Evolutionary conservation across 139 green algal species (phyloP), one percentile per base, ranked within the genome.

Genomic region (Axilococcus clingmanii): DNA sequence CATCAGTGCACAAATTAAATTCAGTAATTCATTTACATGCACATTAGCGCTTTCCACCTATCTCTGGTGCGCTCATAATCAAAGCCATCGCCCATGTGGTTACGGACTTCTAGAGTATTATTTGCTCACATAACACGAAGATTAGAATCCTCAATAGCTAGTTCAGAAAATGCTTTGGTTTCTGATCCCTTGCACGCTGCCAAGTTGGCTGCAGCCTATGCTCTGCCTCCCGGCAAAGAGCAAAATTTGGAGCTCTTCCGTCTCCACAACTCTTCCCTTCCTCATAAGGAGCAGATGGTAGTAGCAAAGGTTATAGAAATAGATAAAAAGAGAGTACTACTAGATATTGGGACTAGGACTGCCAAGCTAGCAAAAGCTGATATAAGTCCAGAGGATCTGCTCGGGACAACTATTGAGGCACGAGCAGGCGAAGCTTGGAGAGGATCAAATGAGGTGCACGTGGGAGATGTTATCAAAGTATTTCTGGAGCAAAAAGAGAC

Each of bases 381-480:
- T 15, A 25, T 66, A 16, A 45, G 34, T 0, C 49, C 56, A 14
- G 63, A 66, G 9, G 57, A 40, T 40, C 34, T 72, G 12, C 28
- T 72, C 3, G 55, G 33, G 24, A 31, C 16, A 15, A 27, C 11
- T 4, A 16, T 4, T 14, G 36, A 28, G 17, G 7, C 52, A 34
- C 25, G 28, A 17, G 37, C 20, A 2, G 52, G 31, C 20, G 54
- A 40, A 17, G 17, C 49, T 32, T 3, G 4, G 7, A 16, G 0
- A 20, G 3, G 3, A 4, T 4, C 59, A 52, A 49, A 49, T 17
- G 44, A 58, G 42, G 40, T 67, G 24, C 42, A 36, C n/a, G 48
- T 32, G 31, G 63, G 63, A 14, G 63, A 72, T 31, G 43, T 59
- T 14, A 29, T 72, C 25, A 48, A 63, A 41, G 48, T 72, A 24